These are phyloP conservation scores for Dioscorea dumetorum DNA, from an alignment of 106 monocot genomes.

Conservation along the genomic window DNA sequence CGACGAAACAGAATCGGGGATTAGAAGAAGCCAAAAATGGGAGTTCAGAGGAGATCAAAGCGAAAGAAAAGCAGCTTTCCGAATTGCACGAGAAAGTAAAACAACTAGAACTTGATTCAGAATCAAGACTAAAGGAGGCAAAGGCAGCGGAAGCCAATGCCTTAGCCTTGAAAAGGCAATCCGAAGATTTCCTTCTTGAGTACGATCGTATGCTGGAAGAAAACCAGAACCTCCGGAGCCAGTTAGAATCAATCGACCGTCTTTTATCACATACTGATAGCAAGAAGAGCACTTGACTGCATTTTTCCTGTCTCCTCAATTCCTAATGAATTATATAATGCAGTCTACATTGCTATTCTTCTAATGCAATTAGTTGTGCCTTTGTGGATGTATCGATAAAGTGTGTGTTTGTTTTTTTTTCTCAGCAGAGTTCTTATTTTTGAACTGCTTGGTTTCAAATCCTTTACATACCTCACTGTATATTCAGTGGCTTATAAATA, in stretches of 20 bases:
- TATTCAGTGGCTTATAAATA: no score
- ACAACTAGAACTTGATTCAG: conserved; percentile 26
- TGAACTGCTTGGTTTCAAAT: background rate
- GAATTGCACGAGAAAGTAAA: conserved; percentile 37
- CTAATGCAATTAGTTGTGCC: background rate
- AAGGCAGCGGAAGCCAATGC: conserved; percentile 50
- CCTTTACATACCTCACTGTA: background rate
- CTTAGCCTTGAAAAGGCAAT: conserved; percentile 56
- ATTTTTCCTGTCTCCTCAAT: background rate
- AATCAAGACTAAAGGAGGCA: conserved; percentile 29
- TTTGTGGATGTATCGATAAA: background rate
- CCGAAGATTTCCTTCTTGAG: conserved; percentile 62
- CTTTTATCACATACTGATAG: conserved; percentile 47
- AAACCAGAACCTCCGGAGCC: conserved; percentile 55
- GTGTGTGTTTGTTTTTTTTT: background rate
- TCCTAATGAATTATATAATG: background rate
- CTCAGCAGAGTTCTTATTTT: background rate
- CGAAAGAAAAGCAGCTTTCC: conserved; percentile 34
- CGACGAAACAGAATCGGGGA: conserved; percentile 49
- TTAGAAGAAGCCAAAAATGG: conserved; percentile 63
- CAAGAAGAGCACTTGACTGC: conserved; percentile 40
- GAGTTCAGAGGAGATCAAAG: conserved; percentile 29
- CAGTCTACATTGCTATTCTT: no score
- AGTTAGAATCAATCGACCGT: conserved; percentile 65
- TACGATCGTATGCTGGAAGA: conserved; percentile 74